Evolutionary conservation across 2,329 filamentous ascomycete genomes (phyloP).

Genomic region (Onygenales sp.): DNA sequence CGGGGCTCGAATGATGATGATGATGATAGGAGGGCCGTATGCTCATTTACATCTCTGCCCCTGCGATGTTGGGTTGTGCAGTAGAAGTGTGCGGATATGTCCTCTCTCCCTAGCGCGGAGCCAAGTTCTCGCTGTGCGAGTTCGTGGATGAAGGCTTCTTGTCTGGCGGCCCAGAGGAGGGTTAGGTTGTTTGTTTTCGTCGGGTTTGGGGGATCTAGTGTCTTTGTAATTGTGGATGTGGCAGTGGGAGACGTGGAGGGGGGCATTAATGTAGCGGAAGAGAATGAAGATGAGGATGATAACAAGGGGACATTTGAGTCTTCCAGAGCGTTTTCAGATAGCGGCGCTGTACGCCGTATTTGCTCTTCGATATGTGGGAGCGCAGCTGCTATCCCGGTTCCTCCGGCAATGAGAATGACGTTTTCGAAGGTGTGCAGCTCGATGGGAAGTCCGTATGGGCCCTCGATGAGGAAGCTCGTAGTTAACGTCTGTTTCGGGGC

Average conservation of each 20-base stretch:
- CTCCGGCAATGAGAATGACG: slow-evolving; percentile 35
- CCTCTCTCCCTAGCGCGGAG: background rate
- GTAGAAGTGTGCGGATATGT: slow-evolving; percentile 6
- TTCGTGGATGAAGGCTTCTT: slow-evolving; percentile 3
- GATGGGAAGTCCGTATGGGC: slow-evolving; percentile 36
- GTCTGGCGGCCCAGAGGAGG: slow-evolving; percentile 1
- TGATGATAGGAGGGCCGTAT: slow-evolving; percentile 5
- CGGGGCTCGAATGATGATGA: too few relatives aligned
- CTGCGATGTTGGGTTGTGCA: slow-evolving; percentile 1
- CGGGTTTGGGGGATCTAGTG: background rate
- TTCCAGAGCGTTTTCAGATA: background rate
- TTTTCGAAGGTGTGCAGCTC: slow-evolving; percentile 38
- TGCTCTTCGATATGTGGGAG: slow-evolving; percentile 29
- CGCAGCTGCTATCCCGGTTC: slow-evolving; percentile 30
- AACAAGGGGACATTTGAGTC: background rate
- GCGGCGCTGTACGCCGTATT: slow-evolving; percentile 8
- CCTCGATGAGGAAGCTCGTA: slow-evolving; percentile 34
- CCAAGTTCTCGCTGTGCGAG: slow-evolving; percentile 2
- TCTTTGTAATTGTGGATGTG: background rate
- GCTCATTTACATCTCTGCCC: slow-evolving; percentile 2
- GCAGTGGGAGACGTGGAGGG: background rate
- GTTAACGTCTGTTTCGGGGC: slow-evolving; percentile 13
- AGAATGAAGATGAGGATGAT: background rate
- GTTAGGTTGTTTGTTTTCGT: slow-evolving; percentile 1
- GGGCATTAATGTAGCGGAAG: background rate